Base-by-base conservation (phyloP, 1,139 yeast genomes). In the Ogataea hybrid region DNA sequence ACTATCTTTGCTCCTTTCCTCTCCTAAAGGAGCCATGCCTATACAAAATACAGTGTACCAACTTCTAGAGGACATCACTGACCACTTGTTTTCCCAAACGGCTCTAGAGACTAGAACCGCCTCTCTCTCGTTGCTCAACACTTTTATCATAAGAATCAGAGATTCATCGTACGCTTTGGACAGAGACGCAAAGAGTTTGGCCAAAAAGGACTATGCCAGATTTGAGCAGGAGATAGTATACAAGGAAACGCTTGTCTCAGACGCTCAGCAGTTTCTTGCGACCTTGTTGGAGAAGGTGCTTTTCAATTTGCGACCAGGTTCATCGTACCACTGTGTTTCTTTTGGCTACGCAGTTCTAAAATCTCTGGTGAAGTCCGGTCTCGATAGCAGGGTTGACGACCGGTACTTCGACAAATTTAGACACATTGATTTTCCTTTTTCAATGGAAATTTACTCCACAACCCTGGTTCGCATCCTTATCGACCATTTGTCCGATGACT, bases 61-160 rank as follows among this genome's bases (percentile, higher is more conserved):
- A 0, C 55, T 73, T 1, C 53, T 86, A 2, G 54, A 61, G 30
- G 56, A 65, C 0, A 63, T 73, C 27, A 55, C 82, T 8, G 75
- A 74, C 46, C 61, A 68, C 9, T 70, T 81, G 47, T 72, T 84
- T 46, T 68, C 73, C 25, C 94, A 86, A 45, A 70, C 75, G 10
- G 79, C 83, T 39, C 71, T 88, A 11, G 92, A 83, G 44, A 68
- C 77, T 0, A 69, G 96, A 55, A 81, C 80, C 51, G 80, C 76
- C 39, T 77, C 84, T 40, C 68, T 71, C 23, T 80, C 90, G 3
- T 57, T 75, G 20, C 64, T 87, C 46, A 73, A 81, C 38, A 79
- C 72, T 41, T 80, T 88, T 50, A 58, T 86, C 5, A 63, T 73
- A 30, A 69, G 96, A 51, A 63, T 85, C 7, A 69, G 84, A 46